Evolutionary conservation across 768 basidiomycete species (phyloP).

Genomic region (Daedaleopsis sinensis): DNA sequence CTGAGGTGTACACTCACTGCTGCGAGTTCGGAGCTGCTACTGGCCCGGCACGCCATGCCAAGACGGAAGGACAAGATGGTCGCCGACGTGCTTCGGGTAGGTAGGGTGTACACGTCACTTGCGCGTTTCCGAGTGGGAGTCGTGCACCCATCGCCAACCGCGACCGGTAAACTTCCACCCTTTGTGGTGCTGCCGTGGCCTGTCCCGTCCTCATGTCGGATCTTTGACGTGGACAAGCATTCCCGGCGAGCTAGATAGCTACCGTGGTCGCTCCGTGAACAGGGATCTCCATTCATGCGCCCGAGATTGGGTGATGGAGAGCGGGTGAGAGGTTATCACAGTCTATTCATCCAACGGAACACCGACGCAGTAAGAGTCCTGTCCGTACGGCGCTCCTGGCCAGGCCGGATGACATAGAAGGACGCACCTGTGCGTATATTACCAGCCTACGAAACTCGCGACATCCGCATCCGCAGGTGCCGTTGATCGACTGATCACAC

Average conservation of each 20-base stretch:
- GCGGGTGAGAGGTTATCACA: not conserved
- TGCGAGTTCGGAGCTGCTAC: too few relatives aligned
- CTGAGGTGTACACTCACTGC: too few relatives aligned
- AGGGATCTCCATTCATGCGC: not conserved
- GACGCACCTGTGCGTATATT: not conserved
- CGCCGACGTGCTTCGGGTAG: too few relatives aligned
- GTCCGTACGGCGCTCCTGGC: not conserved
- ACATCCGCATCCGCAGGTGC: too few relatives aligned
- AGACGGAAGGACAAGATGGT: too few relatives aligned
- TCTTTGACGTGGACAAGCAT: not conserved
- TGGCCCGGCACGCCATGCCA: too few relatives aligned
- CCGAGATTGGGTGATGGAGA: not conserved
- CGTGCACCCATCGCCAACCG: not conserved
- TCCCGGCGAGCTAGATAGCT: not conserved
- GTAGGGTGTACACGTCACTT: too few relatives aligned
- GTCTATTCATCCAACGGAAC: not conserved
- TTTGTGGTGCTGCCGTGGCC: not conserved
- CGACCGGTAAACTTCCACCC: not conserved
- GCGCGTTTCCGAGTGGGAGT: too few relatives aligned
- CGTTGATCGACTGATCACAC: too few relatives aligned
- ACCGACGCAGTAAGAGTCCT: not conserved
- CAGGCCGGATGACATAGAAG: not conserved
- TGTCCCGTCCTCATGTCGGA: not conserved
- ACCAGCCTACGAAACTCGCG: not conserved
- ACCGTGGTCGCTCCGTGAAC: not conserved